Evolutionary conservation across 1,284 basidiomycete genomes (phyloP).

Genomic region (Fereydounia khargensis): DNA sequence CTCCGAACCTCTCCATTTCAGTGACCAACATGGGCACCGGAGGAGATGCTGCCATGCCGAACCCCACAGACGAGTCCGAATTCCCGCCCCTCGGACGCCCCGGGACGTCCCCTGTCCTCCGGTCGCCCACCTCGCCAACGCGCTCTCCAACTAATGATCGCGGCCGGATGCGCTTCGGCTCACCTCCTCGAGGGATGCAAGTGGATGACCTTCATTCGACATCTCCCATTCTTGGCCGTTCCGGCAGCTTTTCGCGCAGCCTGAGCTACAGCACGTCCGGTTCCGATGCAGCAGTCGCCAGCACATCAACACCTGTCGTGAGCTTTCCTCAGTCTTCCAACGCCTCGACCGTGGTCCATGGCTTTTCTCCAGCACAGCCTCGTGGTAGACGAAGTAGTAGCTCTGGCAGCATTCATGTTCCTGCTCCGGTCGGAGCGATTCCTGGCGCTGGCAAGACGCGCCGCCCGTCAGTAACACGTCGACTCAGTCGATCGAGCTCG

Average conservation of each 20-base stretch:
- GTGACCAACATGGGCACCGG: constrained; percentile 41
- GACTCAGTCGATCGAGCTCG: constrained; percentile 23
- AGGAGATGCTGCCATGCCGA: constrained; percentile 16
- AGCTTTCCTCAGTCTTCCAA: constrained; percentile 21
- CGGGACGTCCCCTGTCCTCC: constrained; percentile 11
- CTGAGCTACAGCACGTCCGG: constrained; percentile 24
- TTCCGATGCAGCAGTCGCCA: constrained; percentile 14
- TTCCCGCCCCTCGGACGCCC: constrained; percentile 30
- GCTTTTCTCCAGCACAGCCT: background rate
- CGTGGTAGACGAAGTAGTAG: constrained; percentile 6
- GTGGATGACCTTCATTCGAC: background rate
- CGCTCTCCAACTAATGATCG: constrained; percentile 12
- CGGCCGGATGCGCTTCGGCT: constrained; percentile 17
- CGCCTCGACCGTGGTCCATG: background rate
- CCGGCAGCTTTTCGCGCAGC: constrained; percentile 35
- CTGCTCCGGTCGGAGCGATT: constrained; percentile 5
- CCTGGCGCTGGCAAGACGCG: constrained; percentile 10
- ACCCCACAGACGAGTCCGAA: constrained; percentile 11
- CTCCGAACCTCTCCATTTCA: constrained; percentile 26
- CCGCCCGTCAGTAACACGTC: constrained; percentile 18
- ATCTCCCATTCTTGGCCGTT: constrained; percentile 8
- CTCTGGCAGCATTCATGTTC: constrained; percentile 5
- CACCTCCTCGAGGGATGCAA: background rate
- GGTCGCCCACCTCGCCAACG: constrained; percentile 13
- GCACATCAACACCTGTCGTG: constrained; percentile 9